Conservation (phyloP, 768 basidiomycete species). For the Crucibulum laeve region DNA sequence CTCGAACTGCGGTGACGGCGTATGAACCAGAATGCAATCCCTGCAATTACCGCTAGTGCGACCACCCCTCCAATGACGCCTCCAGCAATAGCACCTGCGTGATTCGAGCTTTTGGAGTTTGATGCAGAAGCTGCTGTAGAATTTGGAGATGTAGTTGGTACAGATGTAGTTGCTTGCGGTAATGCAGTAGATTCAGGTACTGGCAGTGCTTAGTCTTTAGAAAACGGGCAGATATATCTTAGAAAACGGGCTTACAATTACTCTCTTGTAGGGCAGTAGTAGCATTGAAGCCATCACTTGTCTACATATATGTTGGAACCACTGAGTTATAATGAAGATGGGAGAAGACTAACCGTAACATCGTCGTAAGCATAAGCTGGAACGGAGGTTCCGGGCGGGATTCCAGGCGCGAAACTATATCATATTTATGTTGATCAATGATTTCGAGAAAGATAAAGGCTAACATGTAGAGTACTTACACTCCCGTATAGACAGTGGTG, state of each 20-base stretch:
- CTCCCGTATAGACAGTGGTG: conserved; percentile 26
- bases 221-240: background rate
- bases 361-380: conserved; percentile 49
- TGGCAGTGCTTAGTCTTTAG: too few relatives aligned
- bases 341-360: conserved; percentile 25
- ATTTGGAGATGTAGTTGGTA: conserved; percentile 9
- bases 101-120: conserved; percentile 14
- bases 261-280: conserved; percentile 24
- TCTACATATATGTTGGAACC: conserved; percentile 11
- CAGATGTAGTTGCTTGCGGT: conserved; percentile 18
- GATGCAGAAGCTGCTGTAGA: conserved; percentile 9
- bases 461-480: too few relatives aligned
- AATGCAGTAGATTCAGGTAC: conserved; percentile 30
- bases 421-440: too few relatives aligned
- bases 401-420: conserved; percentile 27
- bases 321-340: background rate
- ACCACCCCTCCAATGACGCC: conserved; percentile 58
- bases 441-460: too few relatives aligned
- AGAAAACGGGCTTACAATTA: conserved; percentile 6
- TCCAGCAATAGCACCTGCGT: conserved; percentile 53
- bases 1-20: conserved; percentile 17
- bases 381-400: conserved; percentile 38
- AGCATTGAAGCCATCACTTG: conserved; percentile 25
- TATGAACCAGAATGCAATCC: conserved; percentile 19
- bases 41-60: conserved; percentile 36